phyloP scores from a whole-genome alignment of 192 early-diverging fungal species.

The Rhizophlyctis rosea region DNA sequence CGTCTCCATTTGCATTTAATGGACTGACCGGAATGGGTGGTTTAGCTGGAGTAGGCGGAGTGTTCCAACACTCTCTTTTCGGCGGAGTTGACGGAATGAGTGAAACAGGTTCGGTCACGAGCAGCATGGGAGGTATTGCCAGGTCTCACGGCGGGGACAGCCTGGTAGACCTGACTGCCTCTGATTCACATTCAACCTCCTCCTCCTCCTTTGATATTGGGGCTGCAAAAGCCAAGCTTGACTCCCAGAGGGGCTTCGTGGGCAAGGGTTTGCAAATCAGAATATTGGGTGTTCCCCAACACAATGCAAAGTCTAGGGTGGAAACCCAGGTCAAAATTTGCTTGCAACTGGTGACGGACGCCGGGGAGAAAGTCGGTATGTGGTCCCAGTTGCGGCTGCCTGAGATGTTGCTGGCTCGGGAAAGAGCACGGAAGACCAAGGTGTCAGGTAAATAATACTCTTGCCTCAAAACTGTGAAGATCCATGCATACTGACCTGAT shows the following conservation, averaged over 20 bases:
- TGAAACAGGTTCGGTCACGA: too few relatives aligned
- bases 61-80: too few relatives aligned
- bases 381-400: slow-evolving; percentile 86
- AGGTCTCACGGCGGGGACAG: too few relatives aligned
- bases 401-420: slow-evolving; percentile 77
- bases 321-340: slow-evolving; percentile 95
- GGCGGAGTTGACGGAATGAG: too few relatives aligned
- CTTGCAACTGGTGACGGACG: slow-evolving; percentile 68
- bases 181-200: too few relatives aligned
- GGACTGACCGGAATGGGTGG: too few relatives aligned
- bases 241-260: slow-evolving; percentile 10
- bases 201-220: too few relatives aligned
- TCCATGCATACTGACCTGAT: slow-evolving; percentile 31
- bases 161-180: too few relatives aligned
- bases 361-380: slow-evolving; percentile 65
- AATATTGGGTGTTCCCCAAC: slow-evolving; percentile 42
- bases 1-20: too few relatives aligned
- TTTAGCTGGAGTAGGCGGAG: too few relatives aligned
- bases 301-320: slow-evolving; percentile 74
- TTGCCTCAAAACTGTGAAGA: slow-evolving; percentile 23
- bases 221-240: slow-evolving; percentile 20
- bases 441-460: slow-evolving; percentile 34
- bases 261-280: slow-evolving; percentile 26
- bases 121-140: too few relatives aligned
- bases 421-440: slow-evolving; percentile 48